Base-by-base conservation (phyloP, 768 basidiomycete genomes). In the Mycena amicta region DNA sequence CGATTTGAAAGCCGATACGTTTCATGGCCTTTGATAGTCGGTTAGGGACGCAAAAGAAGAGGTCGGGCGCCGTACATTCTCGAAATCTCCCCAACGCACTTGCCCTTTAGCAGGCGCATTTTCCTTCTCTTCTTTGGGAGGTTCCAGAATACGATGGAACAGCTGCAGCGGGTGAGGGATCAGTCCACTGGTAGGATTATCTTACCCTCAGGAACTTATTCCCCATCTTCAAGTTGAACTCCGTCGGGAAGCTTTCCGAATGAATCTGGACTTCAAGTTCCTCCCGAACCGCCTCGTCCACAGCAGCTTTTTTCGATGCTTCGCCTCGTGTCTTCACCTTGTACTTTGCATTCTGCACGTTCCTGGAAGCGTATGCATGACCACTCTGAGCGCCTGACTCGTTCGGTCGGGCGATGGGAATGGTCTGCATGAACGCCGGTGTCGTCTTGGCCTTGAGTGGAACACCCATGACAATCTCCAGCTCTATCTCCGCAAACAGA, bases 61-160 rank as follows among this genome's bases (percentile, higher is more conserved):
- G 11, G 33, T 15, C 12, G 8, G 16, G 18, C 6, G 22, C 16
- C 33, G 5, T 20, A 27, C 33, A 39, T 39, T 53, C 26, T 66
- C 65, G 40, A 66, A 66, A 33, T 64, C 65, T 2, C 60, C 65
- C 65, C 65, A 66, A 26, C 65, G 63, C 11, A 66, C 25, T 27
- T 27, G n/a, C 23, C 52, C 39, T 41, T 41, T 53, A 8, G 39
- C 52, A 18, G 15, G 37, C n/a, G 39, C 33, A 53, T 41, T 43
- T 28, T 53, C 52, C 2, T 50, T 57, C 3, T 57, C 59, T 22
- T 56, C 55, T 6, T 56, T 51, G 28, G 50, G 37, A 15, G 60
- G 47, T 20, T 65, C 61, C 3, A 66, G 39, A 3, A 66, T 50
- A 13, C 60, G 55, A 29, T 64, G 64, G 30, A 66, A 66, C 2